Conservation (phyloP, 2,329 filamentous ascomycete species). For the Penicillium hordei region DNA sequence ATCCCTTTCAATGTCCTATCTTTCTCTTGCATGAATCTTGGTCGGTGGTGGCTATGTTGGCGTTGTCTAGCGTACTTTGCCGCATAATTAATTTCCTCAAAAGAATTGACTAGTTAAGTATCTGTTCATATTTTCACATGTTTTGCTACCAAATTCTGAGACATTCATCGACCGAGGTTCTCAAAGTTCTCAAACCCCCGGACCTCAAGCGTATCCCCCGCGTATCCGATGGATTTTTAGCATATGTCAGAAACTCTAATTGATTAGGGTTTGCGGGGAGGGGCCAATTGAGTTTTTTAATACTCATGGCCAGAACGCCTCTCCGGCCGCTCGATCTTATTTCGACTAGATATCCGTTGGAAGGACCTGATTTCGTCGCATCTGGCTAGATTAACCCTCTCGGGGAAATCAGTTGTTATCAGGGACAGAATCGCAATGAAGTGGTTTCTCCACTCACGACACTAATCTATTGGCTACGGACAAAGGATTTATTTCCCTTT, state of each 20-base stretch:
- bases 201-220: neutral
- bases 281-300: neutral
- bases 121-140: neutral
- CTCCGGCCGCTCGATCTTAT: neutral
- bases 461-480: neutral
- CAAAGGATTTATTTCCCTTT: neutral
- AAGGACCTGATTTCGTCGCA: neutral
- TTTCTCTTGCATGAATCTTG: neutral
- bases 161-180: neutral
- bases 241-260: constrained; percentile 3
- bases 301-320: neutral
- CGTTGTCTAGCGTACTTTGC: neutral
- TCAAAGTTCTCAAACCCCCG: neutral
- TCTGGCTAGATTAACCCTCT: neutral
- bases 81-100: neutral
- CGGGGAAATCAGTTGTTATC: neutral
- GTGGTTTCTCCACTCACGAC: neutral
- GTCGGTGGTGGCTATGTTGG: neutral
- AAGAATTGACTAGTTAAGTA: neutral
- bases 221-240: neutral
- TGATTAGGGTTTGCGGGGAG: constrained; percentile 1
- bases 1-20: neutral
- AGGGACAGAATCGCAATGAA: neutral
- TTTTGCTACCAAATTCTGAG: neutral
- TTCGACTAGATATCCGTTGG: neutral